phyloP scores from a whole-genome alignment of 352 stramenopile species.

The Phytopythium chamaehyphon region DNA sequence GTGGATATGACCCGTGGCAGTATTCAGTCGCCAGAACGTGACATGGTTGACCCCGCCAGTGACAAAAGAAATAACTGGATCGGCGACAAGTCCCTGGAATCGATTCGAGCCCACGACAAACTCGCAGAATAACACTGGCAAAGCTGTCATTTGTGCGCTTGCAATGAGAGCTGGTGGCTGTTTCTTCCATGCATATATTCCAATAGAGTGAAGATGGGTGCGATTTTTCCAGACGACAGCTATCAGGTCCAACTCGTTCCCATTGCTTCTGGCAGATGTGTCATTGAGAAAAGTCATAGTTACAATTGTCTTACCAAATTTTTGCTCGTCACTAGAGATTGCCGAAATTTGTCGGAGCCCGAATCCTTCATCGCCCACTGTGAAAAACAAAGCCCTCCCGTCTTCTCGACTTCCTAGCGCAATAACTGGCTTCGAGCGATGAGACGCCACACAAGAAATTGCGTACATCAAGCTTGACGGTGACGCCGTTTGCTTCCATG shows the following conservation, averaged over 20 bases:
- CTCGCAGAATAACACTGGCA: slow-evolving; percentile 56
- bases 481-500: slow-evolving; percentile 22
- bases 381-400: slow-evolving; percentile 20
- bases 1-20: slow-evolving; percentile 37
- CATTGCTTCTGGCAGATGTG: slow-evolving; percentile 10
- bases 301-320: slow-evolving; percentile 13
- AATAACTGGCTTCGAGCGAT: slow-evolving; percentile 35
- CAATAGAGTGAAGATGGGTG: slow-evolving; percentile 39
- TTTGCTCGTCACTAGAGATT: neutral
- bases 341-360: neutral
- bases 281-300: slow-evolving; percentile 18
- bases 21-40: slow-evolving; percentile 56
- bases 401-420: slow-evolving; percentile 39
- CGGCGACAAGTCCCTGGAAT: neutral
- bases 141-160: slow-evolving; percentile 39
- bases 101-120: slow-evolving; percentile 43
- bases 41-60: slow-evolving; percentile 67
- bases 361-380: neutral
- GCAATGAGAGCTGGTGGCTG: slow-evolving; percentile 18
- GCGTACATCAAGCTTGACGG: slow-evolving; percentile 38
- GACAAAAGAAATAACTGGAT: slow-evolving; percentile 33
- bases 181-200: slow-evolving; percentile 43
- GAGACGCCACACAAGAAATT: slow-evolving; percentile 47
- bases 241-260: slow-evolving; percentile 29
- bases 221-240: slow-evolving; percentile 53